Evolutionary conservation across 352 stramenopile species (phyloP).

Genomic region (Pythium dissotocum): DNA sequence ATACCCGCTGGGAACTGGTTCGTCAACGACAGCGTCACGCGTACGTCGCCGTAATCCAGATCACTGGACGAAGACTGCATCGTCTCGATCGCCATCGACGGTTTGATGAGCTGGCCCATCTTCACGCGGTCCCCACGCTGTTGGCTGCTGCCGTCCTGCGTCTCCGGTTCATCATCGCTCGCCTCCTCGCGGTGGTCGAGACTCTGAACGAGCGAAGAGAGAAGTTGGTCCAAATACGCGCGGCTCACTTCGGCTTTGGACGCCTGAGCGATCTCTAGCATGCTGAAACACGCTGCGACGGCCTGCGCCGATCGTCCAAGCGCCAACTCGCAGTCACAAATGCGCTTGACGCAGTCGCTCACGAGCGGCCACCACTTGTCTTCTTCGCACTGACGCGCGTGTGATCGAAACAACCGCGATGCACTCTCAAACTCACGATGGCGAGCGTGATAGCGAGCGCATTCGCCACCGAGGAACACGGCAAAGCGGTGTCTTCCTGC

Average conservation of each 20-base stretch:
- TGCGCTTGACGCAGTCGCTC: conserved; percentile 46
- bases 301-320: conserved; percentile 55
- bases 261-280: conserved; percentile 55
- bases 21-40: conserved; percentile 48
- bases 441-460: conserved; percentile 58
- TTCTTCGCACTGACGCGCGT: conserved; percentile 70
- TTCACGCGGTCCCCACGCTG: conserved; percentile 28
- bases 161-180: conserved; percentile 3
- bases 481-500: conserved; percentile 74
- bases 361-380: conserved; percentile 78
- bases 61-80: conserved; percentile 43
- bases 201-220: conserved; percentile 49
- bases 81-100: conserved; percentile 52
- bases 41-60: conserved; percentile 58
- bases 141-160: background rate
- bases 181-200: conserved; percentile 21
- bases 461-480: conserved; percentile 74
- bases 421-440: conserved; percentile 63
- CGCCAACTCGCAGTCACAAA: conserved; percentile 59
- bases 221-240: conserved; percentile 49
- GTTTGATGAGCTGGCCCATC: conserved; percentile 59
- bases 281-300: conserved; percentile 59
- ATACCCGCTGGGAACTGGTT: conserved; percentile 66
- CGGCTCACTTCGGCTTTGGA: conserved; percentile 47
- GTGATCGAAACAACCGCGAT: conserved; percentile 61